Conservation (phyloP, 345 rosid genomes). For the Citrus sinensis region DVS_A1.0 CM039166.1:24942501-24943000, state of each 20-base stretch:
- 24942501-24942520: slow-evolving; percentile 31
- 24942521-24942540: slow-evolving; percentile 12
- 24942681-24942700: slow-evolving; percentile 10
- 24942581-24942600: slow-evolving; percentile 22
- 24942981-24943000: slow-evolving; percentile 50
- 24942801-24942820: slow-evolving; percentile 9
- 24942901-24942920: slow-evolving; percentile 58
- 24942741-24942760: slow-evolving; percentile 15
- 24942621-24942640: slow-evolving; percentile 18
- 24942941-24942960: slow-evolving; percentile 47
- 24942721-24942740: slow-evolving; percentile 25
- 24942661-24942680: not conserved
- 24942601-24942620: slow-evolving; percentile 21
- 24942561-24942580: slow-evolving; percentile 9
- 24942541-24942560: slow-evolving; percentile 33
- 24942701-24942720: slow-evolving; percentile 20
- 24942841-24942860: slow-evolving; percentile 6
- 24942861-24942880: slow-evolving; percentile 13
- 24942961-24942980: slow-evolving; percentile 42
- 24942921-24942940: slow-evolving; percentile 57
- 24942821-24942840: slow-evolving; percentile 29
- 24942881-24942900: slow-evolving; percentile 26
- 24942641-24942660: slow-evolving; percentile 14
- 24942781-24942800: slow-evolving; percentile 20
- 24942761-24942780: slow-evolving; percentile 18